Evolutionary conservation across 2,329 filamentous ascomycete genomes (phyloP).

Genomic region (Penicillium sp.): DNA sequence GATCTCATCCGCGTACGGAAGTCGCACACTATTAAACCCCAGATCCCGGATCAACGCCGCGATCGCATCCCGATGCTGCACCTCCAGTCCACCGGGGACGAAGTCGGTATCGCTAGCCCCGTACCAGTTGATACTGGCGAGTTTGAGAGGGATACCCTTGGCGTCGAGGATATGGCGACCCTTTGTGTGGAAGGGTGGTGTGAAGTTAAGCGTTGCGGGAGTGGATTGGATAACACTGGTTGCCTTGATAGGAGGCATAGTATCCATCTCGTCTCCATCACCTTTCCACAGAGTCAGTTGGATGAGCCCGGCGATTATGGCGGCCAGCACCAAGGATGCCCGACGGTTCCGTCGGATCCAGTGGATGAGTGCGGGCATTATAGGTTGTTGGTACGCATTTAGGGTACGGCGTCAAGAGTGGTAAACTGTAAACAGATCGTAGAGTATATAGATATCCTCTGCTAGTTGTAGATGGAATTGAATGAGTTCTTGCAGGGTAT

Average conservation of each 20-base stretch:
- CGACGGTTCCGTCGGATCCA: slow-evolving; percentile 6
- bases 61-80: slow-evolving; percentile 66
- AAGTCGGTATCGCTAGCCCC: slow-evolving; percentile 71
- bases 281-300: not conserved
- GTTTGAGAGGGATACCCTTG: slow-evolving; percentile 63
- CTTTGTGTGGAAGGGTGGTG: slow-evolving; percentile 63
- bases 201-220: slow-evolving; percentile 43
- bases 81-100: slow-evolving; percentile 67
- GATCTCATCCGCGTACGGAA: slow-evolving; percentile 73
- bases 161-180: slow-evolving; percentile 68
- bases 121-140: slow-evolving; percentile 73
- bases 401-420: not conserved
- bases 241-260: not conserved
- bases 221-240: not conserved
- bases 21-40: slow-evolving; percentile 73
- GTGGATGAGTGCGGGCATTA: slow-evolving; percentile 7
- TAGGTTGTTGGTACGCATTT: not conserved
- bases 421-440: not conserved
- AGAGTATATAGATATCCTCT: not conserved
- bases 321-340: slow-evolving; percentile 6
- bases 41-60: slow-evolving; percentile 64
- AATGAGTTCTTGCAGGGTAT: not conserved
- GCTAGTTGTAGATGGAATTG: not conserved
- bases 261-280: not conserved
- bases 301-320: not conserved